Conservation (phyloP, 2,329 filamentous ascomycete genomes). For the Fusarium neocosmosporiellum region DNA sequence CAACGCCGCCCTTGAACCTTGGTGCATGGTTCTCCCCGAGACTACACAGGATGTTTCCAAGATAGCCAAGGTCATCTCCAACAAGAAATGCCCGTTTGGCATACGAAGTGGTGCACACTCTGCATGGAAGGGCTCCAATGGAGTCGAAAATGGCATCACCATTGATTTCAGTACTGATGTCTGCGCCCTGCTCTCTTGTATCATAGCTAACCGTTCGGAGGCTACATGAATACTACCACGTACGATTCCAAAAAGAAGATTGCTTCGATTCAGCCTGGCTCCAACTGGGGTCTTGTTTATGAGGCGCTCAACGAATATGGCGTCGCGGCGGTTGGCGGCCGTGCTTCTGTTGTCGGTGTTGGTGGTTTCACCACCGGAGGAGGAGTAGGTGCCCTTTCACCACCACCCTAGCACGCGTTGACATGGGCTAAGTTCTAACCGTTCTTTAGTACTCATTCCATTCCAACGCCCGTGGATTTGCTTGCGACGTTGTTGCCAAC, state of each 20-base stretch:
- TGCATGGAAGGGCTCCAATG: conserved; percentile 45
- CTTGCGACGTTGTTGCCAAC: conserved; percentile 54
- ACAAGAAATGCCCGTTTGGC: conserved; percentile 43
- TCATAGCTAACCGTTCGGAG: background rate
- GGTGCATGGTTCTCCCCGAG: conserved; percentile 45
- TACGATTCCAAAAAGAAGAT: conserved; percentile 44
- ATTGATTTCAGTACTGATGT: conserved; percentile 40
- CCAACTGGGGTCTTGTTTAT: conserved; percentile 53
- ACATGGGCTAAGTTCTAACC: background rate
- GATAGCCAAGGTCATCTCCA: conserved; percentile 34
- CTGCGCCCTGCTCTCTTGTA: too few species aligned
- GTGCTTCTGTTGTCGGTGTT: conserved; percentile 50
- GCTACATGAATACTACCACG: conserved; percentile 45
- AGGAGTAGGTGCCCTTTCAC: conserved; percentile 21
- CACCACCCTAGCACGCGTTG: background rate
- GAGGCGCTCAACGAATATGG: conserved; percentile 45
- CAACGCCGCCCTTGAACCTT: conserved; percentile 45
- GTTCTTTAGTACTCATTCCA: conserved; percentile 45
- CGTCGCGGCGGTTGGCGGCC: conserved; percentile 56
- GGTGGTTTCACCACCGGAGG: conserved; percentile 45
- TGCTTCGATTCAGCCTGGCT: conserved; percentile 52
- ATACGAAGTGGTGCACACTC: conserved; percentile 49
- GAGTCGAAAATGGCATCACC: conserved; percentile 43
- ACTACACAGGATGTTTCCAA: conserved; percentile 39
- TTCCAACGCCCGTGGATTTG: conserved; percentile 50